These are phyloP conservation scores for Shiraia sp. DNA, from an alignment of 2,329 filamentous ascomycete species.

Conservation along the genomic window DNA sequence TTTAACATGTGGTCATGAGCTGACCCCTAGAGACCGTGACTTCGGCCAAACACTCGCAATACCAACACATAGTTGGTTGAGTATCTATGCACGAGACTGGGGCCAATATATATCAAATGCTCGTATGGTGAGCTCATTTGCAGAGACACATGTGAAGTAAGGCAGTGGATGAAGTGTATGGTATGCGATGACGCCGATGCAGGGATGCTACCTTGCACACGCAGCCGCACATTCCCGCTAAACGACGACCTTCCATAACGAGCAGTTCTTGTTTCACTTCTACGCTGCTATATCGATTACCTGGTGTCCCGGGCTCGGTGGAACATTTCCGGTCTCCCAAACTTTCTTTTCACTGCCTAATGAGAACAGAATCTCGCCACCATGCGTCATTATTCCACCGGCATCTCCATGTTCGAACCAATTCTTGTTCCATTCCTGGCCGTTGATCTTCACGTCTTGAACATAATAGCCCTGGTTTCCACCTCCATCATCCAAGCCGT, in stretches of 20 bases:
- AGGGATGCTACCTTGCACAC: no score
- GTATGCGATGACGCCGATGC: no score
- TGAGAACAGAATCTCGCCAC: constrained; percentile 40
- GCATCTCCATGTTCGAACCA: constrained; percentile 60
- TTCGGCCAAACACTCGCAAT: no score
- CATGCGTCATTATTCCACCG: constrained; percentile 36
- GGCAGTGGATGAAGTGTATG: no score
- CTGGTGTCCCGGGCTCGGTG: constrained; percentile 39
- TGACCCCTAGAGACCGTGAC: no score
- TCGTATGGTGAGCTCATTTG: no score
- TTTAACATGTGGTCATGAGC: no score
- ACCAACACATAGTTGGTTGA: no score
- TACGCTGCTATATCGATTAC: constrained; percentile 23
- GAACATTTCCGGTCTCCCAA: constrained; percentile 39
- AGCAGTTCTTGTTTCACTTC: background rate
- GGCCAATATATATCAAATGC: no score
- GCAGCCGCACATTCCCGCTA: background rate
- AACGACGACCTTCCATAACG: background rate
- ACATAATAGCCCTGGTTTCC: constrained; percentile 55
- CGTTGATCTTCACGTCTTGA: constrained; percentile 59
- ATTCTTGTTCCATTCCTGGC: constrained; percentile 55
- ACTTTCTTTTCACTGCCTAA: constrained; percentile 31
- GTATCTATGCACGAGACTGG: no score
- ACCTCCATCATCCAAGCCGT: constrained; percentile 45
- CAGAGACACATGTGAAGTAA: no score